A percentile compares a stretch with the other conserved stretches of the same genome.
Evolutionary conservation across 805 yeast species (phyloP).

Genomic region (Middelhovenomyces tepae): DNA sequence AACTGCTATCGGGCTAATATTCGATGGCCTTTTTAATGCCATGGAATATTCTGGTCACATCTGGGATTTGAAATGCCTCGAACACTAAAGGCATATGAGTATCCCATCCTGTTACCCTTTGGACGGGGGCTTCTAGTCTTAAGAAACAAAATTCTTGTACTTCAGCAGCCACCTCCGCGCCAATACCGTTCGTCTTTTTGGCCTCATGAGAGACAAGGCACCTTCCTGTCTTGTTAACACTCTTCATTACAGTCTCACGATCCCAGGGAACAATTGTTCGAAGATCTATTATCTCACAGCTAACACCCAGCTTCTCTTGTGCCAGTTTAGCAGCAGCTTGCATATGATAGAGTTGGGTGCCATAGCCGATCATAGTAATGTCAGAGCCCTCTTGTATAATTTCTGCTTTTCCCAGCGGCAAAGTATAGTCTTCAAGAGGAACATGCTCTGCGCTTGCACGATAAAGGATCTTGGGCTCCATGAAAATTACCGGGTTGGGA

Average conservation of each 20-base stretch:
- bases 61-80: constrained; percentile 96
- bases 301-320: constrained; percentile 67
- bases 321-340: constrained; percentile 74
- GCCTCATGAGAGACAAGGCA: constrained; percentile 81
- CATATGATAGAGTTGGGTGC: constrained; percentile 73
- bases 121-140: constrained; percentile 87
- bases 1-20: constrained; percentile 17
- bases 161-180: constrained; percentile 91
- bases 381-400: constrained; percentile 77
- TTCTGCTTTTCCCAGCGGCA: constrained; percentile 86
- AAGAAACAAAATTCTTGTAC: constrained; percentile 91
- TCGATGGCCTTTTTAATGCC: constrained; percentile 22
- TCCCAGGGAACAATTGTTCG: constrained; percentile 92
- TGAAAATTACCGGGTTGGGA: constrained; percentile 88
- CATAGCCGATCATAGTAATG: constrained; percentile 71
- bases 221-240: constrained; percentile 86
- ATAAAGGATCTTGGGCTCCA: constrained; percentile 84
- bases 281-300: constrained; percentile 79
- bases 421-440: constrained; percentile 65
- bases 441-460: constrained; percentile 83
- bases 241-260: constrained; percentile 64
- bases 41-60: constrained; percentile 32
- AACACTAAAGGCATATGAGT: constrained; percentile 95
- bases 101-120: constrained; percentile 93
- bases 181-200: constrained; percentile 87